Evolutionary conservation across 1,284 basidiomycete genomes (phyloP).

Genomic region (Sphagnurus paluster): DNA sequence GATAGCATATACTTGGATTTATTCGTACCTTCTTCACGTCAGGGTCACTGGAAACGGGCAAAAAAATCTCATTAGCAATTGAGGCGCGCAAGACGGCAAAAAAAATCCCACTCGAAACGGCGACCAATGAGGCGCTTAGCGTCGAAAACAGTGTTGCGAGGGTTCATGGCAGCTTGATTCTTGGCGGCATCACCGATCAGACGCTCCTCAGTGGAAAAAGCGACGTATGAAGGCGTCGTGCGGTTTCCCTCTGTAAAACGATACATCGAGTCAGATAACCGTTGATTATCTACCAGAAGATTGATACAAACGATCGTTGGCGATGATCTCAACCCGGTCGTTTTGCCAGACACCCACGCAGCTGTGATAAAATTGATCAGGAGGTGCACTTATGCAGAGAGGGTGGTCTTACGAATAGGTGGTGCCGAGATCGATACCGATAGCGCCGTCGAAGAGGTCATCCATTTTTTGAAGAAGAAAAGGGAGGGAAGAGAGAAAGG

Average conservation of each 20-base stretch:
- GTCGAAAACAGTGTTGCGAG: conserved; percentile 94
- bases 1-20: conserved; percentile 13
- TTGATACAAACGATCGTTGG: conserved; percentile 81
- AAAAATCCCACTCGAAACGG: conserved; percentile 83
- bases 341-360: conserved; percentile 99
- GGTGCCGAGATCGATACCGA: conserved; percentile 93
- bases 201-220: conserved; percentile 97
- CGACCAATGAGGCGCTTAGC: conserved; percentile 98
- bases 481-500: conserved; percentile 24
- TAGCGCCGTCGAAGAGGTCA: conserved; percentile 93
- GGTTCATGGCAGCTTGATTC: conserved; percentile 97
- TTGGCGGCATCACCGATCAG: conserved; percentile 99
- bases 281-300: background rate
- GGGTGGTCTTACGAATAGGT: conserved; percentile 76
- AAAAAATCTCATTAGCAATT: conserved; percentile 14
- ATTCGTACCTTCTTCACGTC: conserved; percentile 81
- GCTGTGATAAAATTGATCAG: conserved; percentile 37
- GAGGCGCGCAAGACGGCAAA: conserved; percentile 14
- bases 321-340: conserved; percentile 98
- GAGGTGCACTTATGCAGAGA: conserved; percentile 11
- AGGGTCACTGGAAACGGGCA: conserved; percentile 58
- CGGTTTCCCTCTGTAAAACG: conserved; percentile 86
- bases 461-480: conserved; percentile 73
- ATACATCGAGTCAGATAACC: background rate
- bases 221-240: conserved; percentile 98